Evolutionary conservation across 352 stramenopile genomes (phyloP).

Genomic region (Thalassiosira tumida): DNA sequence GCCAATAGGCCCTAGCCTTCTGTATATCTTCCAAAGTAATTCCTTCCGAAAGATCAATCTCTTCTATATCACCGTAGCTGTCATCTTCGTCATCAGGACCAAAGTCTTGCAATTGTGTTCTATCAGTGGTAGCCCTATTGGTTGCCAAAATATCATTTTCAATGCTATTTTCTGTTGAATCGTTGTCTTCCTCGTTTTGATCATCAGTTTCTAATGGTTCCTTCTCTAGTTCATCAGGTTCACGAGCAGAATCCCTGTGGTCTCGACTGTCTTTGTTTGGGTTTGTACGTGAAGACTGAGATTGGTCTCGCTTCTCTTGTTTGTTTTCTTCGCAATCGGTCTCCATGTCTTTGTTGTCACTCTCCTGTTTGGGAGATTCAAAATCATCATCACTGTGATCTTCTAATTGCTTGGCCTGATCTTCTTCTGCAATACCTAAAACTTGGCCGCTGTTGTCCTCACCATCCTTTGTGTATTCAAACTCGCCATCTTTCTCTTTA

Average conservation of each 20-base stretch:
- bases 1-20: conserved; percentile 91
- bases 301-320: conserved; percentile 82
- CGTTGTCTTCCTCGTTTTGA: conserved; percentile 80
- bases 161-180: conserved; percentile 83
- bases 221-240: conserved; percentile 68
- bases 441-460: conserved; percentile 87
- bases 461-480: conserved; percentile 87
- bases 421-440: conserved; percentile 86
- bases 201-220: conserved; percentile 58
- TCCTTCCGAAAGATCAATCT: conserved; percentile 89
- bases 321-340: conserved; percentile 80
- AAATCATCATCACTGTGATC: conserved; percentile 84
- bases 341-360: conserved; percentile 83
- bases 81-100: conserved; percentile 55
- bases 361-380: conserved; percentile 88
- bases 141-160: conserved; percentile 87
- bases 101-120: conserved; percentile 88
- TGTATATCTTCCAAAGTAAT: conserved; percentile 77
- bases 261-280: conserved; percentile 86
- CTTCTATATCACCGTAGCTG: conserved; percentile 75
- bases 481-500: conserved; percentile 84
- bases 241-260: conserved; percentile 68
- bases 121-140: conserved; percentile 80
- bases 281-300: conserved; percentile 52
- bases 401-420: conserved; percentile 83